Evolutionary conservation across 306 rosid species (phyloP).

Genomic region (Glycine soja): DNA sequence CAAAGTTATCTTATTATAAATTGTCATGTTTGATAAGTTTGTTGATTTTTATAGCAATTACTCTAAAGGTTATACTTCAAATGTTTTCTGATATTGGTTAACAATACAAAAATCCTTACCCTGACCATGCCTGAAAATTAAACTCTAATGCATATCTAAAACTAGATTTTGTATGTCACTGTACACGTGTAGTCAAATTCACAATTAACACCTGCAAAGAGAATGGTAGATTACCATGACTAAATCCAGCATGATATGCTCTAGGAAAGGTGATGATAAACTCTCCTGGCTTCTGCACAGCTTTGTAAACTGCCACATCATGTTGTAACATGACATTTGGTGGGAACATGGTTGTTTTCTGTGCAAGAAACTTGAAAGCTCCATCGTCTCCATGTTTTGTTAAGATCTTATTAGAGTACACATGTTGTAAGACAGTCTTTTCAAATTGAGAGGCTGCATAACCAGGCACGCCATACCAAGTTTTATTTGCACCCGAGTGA

Average conservation of each 20-base stretch:
- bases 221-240: conserved; percentile 46
- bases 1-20: neutral
- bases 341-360: no score
- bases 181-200: neutral
- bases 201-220: neutral
- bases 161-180: neutral
- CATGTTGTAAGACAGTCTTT: no score
- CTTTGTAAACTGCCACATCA: no score
- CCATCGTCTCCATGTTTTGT: no score
- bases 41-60: neutral
- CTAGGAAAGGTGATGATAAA: neutral
- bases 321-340: no score
- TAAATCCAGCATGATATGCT: conserved; percentile 63
- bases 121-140: neutral
- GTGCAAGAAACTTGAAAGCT: no score
- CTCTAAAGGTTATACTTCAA: neutral
- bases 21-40: neutral
- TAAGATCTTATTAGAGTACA: no score
- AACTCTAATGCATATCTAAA: neutral
- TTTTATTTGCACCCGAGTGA: conserved; percentile 40
- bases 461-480: neutral
- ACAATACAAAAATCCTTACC: neutral
- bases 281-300: no score
- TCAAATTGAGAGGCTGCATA: no score
- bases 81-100: neutral